phyloP scores from a whole-genome alignment of 805 yeast species.

The Wickerhamia fluorescens region DNA sequence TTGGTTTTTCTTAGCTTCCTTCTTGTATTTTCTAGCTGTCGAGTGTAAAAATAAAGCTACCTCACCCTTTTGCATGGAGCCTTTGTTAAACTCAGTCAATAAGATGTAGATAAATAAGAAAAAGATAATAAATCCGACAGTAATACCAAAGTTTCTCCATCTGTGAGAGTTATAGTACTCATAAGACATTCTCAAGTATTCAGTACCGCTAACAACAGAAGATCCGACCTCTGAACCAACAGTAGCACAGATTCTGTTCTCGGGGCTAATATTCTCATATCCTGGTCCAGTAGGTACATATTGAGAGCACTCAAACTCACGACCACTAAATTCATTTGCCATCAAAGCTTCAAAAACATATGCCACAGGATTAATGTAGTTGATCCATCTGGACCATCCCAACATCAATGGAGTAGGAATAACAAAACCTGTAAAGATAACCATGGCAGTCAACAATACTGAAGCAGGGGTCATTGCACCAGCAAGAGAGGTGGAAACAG shows the following conservation, averaged over 20 bases:
- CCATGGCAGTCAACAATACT: slow-evolving; percentile 42
- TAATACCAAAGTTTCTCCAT: slow-evolving; percentile 65
- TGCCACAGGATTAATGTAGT: slow-evolving; percentile 36
- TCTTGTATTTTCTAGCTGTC: slow-evolving; percentile 41
- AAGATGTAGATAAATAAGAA: slow-evolving; percentile 48
- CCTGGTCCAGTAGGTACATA: slow-evolving; percentile 41
- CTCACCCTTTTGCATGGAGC: slow-evolving; percentile 69
- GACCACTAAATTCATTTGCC: slow-evolving; percentile 49
- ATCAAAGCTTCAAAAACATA: slow-evolving; percentile 46
- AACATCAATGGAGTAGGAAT: slow-evolving; percentile 38
- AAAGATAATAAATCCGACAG: slow-evolving; percentile 46
- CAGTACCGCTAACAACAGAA: slow-evolving; percentile 17
- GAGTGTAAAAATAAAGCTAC: slow-evolving; percentile 51
- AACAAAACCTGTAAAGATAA: slow-evolving; percentile 47
- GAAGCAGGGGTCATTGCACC: slow-evolving; percentile 42
- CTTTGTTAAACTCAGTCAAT: slow-evolving; percentile 51
- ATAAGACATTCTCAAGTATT: slow-evolving; percentile 33
- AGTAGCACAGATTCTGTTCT: slow-evolving; percentile 24
- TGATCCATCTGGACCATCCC: slow-evolving; percentile 54
- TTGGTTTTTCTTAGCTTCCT: slow-evolving; percentile 23
- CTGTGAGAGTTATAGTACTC: slow-evolving; percentile 38
- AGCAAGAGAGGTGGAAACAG: slow-evolving; percentile 32
- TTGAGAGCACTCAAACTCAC: slow-evolving; percentile 37
- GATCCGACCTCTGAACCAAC: slow-evolving; percentile 19
- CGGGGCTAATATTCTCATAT: slow-evolving; percentile 27